A percentile compares a stretch with the other conserved stretches of the same genome.
phyloP scores from a whole-genome alignment of 495 filamentous ascomycete genomes.

The Aspergillus haitiensis region DNA sequence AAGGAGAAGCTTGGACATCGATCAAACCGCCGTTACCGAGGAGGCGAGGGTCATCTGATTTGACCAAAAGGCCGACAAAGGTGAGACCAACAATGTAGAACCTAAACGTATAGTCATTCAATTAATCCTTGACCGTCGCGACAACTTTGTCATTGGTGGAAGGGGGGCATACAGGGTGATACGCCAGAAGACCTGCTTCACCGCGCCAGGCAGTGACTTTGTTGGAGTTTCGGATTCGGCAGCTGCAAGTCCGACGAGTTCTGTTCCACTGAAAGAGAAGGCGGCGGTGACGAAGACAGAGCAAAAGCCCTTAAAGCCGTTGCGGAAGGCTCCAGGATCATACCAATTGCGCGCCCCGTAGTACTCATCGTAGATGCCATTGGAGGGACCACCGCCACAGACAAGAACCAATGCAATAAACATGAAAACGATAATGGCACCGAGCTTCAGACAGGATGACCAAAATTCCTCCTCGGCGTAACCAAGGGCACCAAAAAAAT shows the following conservation, averaged over 20 bases:
- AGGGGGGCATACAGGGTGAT: constrained; percentile 48
- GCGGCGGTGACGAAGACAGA: constrained; percentile 72
- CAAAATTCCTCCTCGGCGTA: constrained; percentile 63
- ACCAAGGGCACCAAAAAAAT: constrained; percentile 60
- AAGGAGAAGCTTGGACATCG: constrained; percentile 63
- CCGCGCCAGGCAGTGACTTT: constrained; percentile 63
- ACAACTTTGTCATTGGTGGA: too few relatives aligned
- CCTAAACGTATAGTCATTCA: constrained; percentile 1
- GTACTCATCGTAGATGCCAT: constrained; percentile 41
- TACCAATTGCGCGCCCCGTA: constrained; percentile 64
- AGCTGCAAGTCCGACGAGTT: constrained; percentile 71
- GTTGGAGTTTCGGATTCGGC: constrained; percentile 66
- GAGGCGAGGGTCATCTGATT: constrained; percentile 47
- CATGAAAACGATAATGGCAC: constrained; percentile 67
- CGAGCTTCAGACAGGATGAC: constrained; percentile 49
- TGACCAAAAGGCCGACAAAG: constrained; percentile 73
- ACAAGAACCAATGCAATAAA: constrained; percentile 70
- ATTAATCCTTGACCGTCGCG: neutral
- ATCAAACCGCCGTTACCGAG: constrained; percentile 45
- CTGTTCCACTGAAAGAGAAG: constrained; percentile 72
- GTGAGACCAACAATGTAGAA: constrained; percentile 76
- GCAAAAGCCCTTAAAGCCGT: constrained; percentile 68
- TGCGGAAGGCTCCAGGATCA: constrained; percentile 68
- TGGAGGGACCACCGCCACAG: constrained; percentile 60
- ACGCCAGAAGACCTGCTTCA: constrained; percentile 76